Base-by-base conservation (phyloP, 805 yeast genomes). In the Starmerella vitae region DNA sequence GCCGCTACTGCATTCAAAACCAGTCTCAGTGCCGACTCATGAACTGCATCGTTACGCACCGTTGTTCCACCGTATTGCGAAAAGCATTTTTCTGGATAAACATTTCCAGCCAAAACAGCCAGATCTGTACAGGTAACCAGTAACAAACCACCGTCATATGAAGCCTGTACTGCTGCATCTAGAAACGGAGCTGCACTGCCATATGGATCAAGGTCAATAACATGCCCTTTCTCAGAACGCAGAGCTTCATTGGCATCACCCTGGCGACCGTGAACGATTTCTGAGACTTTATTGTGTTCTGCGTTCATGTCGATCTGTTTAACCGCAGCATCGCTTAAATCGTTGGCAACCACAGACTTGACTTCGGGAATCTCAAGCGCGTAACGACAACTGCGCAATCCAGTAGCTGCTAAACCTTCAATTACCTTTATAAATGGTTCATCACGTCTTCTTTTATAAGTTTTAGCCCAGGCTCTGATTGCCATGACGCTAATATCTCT, bases 181-280 rank as follows among this genome's bases (percentile, higher is more conserved):
- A 91, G 68, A 56, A 91, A 91, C 6, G 98, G 98, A 0, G 95
- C 74, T 0, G 95, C 98, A 0, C 96, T 79, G 22, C 99, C 99
- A 56, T 91, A 91, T 0, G 99, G 99, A 59, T 91, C 99, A 37
- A 91, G 67, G 60, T 91, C 99, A 42, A 91, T 74, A 3, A 83
- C 81, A 55, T 91, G 94, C 61, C 78, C 85, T 54, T 52, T 61
- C 37, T 48, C 52, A 2, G 42, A 54, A 37, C 77, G 65, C 94
- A 91, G 83, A 53, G 70, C 74, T 30, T 72, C 73, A 48, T 80
- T 84, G n/a, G 98, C 98, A 61, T 91, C 97, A 24, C 91, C 94
- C 49, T 72, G 71, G 49, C 80, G 76, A 7, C 91, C 69, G 33
- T 55, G 58, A 17, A 88, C 86, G 21, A 67, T 67, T 20, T 65